Conservation (phyloP, 306 rosid genomes). For the Prunus kanzakura region DNA sequence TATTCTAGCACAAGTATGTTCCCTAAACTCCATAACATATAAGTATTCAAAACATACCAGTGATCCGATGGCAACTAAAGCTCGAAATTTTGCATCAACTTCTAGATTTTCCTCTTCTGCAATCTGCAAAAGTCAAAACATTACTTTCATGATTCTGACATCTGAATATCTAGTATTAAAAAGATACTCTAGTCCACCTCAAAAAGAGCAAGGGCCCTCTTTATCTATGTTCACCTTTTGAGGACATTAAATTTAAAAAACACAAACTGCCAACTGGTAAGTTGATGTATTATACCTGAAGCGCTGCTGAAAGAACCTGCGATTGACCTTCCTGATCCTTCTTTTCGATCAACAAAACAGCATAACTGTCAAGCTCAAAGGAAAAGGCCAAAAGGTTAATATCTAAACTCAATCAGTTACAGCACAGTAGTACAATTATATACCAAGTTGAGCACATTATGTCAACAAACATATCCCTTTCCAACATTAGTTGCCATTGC, state of each 20-base stretch:
- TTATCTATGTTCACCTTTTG: not conserved
- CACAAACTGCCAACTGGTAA: not conserved
- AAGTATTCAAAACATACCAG: slow-evolving; percentile 49
- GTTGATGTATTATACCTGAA: slow-evolving; percentile 55
- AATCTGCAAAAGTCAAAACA: slow-evolving; percentile 38
- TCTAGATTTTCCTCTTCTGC: slow-evolving; percentile 65
- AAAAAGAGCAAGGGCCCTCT: not conserved
- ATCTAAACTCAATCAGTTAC: not conserved
- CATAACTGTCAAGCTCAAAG: slow-evolving; percentile 57
- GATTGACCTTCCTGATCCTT: slow-evolving; percentile 91
- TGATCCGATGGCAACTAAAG: slow-evolving; percentile 93
- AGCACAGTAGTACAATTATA: not conserved
- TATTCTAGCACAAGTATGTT: not conserved
- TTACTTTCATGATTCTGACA: not conserved
- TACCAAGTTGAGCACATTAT: not conserved
- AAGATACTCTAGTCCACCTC: slow-evolving; percentile 1
- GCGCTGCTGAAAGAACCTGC: slow-evolving; percentile 92
- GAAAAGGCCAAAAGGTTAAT: slow-evolving; percentile 21
- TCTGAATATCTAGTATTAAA: not conserved
- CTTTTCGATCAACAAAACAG: slow-evolving; percentile 68
- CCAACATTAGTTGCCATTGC: not conserved
- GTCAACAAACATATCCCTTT: not conserved
- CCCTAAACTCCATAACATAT: not conserved
- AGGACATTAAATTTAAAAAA: not conserved
- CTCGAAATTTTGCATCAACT: slow-evolving; percentile 78